Base-by-base conservation (phyloP, 768 basidiomycete species). In the Hebeloma cylindrosporum region DNA sequence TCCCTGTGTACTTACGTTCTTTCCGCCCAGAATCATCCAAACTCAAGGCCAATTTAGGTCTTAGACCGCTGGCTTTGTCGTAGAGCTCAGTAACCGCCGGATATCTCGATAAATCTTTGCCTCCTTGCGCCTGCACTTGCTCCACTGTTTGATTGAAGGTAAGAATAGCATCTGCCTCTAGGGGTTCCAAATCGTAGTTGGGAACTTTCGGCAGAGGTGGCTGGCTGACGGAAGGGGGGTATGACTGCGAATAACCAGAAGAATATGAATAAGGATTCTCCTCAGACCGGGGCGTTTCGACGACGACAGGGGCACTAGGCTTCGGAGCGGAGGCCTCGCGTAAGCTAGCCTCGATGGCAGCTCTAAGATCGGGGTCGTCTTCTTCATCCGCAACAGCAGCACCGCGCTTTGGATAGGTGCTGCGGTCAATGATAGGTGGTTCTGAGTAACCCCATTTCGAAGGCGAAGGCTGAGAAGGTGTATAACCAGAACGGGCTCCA, bases 321-420 rank as follows among this genome's bases (percentile, higher is more conserved):
- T 74, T 80, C 0, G 85, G 85, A 8, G 87, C 83, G 47, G 74
- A 82, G 2, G 79, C 84, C 56, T 99, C 96, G n/a, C 83, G 75
- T 50, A 99, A 64, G 60, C 88, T 92, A 0, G 96, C 96, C 60
- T 97, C 93, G 39, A 99, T 99, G 0, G 96, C 96, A 14, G 95
- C 89, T 47, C 75, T 80, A 14, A 99, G 71, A 46, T 98, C 93
- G 8, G 88, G 88, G 63, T 99, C 95, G 3, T 95, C 88, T 23
- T 95, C 94, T 8, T 91, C 80, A 3, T 63, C 68, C 11, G 59
- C 43, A 14, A 45, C 42, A 11, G 58, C 54, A 10, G 47, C 22
- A 22, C 67, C 59, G 30, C 65, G 59, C 11, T 56, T 50, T 37
- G 73, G 66, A 11, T 75, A 77, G 40, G 74, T 75, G 43, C 61